These are phyloP conservation scores for Emericellopsis cladophorae DNA, from an alignment of 2,329 filamentous ascomycete species.

Conservation along the genomic window DNA sequence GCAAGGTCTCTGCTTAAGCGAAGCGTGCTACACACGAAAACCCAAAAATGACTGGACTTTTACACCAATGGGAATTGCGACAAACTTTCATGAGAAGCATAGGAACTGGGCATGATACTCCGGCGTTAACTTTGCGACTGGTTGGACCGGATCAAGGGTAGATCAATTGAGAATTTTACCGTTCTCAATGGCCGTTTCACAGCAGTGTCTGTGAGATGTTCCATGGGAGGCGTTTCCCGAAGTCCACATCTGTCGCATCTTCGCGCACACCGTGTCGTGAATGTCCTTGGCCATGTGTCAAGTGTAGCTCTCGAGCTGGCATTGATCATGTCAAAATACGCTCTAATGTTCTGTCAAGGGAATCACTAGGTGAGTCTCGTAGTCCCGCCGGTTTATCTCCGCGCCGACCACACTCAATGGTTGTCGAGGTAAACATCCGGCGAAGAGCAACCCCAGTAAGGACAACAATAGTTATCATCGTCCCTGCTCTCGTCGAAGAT, in stretches of 20 bases:
- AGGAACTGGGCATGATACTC: slow-evolving; percentile 22
- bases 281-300: not conserved
- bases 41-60: not conserved
- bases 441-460: slow-evolving; percentile 57
- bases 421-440: slow-evolving; percentile 89
- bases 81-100: too few species aligned
- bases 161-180: slow-evolving; percentile 20
- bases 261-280: not conserved
- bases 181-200: slow-evolving; percentile 66
- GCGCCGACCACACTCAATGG: slow-evolving; percentile 65
- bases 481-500: slow-evolving; percentile 66
- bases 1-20: slow-evolving; percentile 47
- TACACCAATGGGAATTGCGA: too few species aligned
- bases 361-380: not conserved
- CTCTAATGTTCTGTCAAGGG: too few species aligned
- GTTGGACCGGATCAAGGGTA: slow-evolving; percentile 18
- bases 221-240: slow-evolving; percentile 67
- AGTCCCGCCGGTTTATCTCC: slow-evolving; percentile 74
- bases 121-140: slow-evolving; percentile 16
- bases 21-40: not conserved
- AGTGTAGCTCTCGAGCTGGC: not conserved
- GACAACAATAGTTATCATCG: slow-evolving; percentile 31
- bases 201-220: slow-evolving; percentile 50
- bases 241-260: slow-evolving; percentile 22
- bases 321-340: too few species aligned